These are phyloP conservation scores for Rhinocladiella mackenziei DNA, from an alignment of 2,329 filamentous ascomycete genomes.

Conservation along the genomic window DNA sequence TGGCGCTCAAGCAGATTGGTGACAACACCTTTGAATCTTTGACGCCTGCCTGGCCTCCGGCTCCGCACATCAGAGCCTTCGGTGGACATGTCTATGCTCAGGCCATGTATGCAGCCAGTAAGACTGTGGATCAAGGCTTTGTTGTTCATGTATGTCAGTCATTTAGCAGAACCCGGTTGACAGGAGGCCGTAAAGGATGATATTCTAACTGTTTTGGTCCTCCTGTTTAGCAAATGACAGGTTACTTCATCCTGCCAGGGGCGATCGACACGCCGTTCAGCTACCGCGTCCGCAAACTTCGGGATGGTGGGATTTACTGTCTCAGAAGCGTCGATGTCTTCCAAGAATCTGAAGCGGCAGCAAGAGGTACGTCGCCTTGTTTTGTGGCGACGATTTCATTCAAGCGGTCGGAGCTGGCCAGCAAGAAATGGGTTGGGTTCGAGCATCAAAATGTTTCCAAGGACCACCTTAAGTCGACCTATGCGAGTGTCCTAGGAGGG, in stretches of 20 bases:
- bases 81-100: slow-evolving; percentile 58
- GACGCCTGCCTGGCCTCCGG: slow-evolving; percentile 24
- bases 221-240: slow-evolving; percentile 47
- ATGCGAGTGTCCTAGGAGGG: slow-evolving; percentile 31
- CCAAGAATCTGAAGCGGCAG: slow-evolving; percentile 38
- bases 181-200: too few species aligned
- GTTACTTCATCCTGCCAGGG: slow-evolving; percentile 50
- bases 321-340: slow-evolving; percentile 51
- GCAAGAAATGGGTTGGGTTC: slow-evolving; percentile 15
- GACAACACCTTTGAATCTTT: slow-evolving; percentile 20
- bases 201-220: too few species aligned
- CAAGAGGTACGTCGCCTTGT: slow-evolving; percentile 12
- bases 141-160: slow-evolving; percentile 47
- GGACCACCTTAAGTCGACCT: slow-evolving; percentile 32
- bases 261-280: slow-evolving; percentile 47
- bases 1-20: slow-evolving; percentile 15
- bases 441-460: slow-evolving; percentile 27
- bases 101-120: slow-evolving; percentile 53
- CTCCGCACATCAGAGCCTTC: slow-evolving; percentile 36
- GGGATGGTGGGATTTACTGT: slow-evolving; percentile 51
- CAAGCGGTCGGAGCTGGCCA: slow-evolving; percentile 24
- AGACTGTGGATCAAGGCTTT: slow-evolving; percentile 50
- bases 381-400: slow-evolving; percentile 25
- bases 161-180: neutral
- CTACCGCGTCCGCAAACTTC: slow-evolving; percentile 49